phyloP scores from a whole-genome alignment of 1,139 yeast genomes.

The Barnettozyma hawaiiensis region DNA sequence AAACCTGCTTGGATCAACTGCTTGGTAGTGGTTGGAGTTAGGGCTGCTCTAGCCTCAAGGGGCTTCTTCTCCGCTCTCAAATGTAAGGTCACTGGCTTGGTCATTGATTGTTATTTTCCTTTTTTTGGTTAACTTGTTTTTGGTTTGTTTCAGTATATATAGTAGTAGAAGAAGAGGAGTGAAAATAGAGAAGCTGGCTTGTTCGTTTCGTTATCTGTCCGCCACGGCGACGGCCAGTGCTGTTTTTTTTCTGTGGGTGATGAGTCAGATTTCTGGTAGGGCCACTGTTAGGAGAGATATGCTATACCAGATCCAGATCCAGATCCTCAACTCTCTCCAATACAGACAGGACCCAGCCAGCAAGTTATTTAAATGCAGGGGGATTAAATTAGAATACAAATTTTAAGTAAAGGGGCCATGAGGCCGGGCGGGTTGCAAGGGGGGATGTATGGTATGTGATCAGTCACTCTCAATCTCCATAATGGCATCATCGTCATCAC shows the following conservation, averaged over 20 bases:
- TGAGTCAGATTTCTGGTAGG: background rate
- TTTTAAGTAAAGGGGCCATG: no score
- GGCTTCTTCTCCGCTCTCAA: constrained; percentile 97
- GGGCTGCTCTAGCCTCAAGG: constrained; percentile 93
- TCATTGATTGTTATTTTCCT: no score
- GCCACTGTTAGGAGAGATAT: background rate
- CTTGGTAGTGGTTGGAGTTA: constrained; percentile 88
- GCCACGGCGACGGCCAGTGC: no score
- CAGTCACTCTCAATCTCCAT: constrained; percentile 61
- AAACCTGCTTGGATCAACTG: constrained; percentile 83
- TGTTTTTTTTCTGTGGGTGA: no score
- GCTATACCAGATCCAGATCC: no score
- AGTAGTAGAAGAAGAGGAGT: background rate
- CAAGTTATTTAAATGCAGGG: background rate
- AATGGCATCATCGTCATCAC: constrained; percentile 54
- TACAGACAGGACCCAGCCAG: no score
- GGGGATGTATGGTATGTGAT: background rate
- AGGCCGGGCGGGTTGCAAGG: background rate
- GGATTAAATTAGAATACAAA: background rate
- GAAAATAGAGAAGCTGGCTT: background rate
- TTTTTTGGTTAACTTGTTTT: no score
- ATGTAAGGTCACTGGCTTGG: constrained; percentile 50
- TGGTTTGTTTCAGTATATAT: no score
- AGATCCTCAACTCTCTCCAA: no score
- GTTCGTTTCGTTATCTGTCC: background rate